These are phyloP conservation scores for Neurospora sp. DNA, from an alignment of 2,329 filamentous ascomycete species.

Conservation along the genomic window DNA sequence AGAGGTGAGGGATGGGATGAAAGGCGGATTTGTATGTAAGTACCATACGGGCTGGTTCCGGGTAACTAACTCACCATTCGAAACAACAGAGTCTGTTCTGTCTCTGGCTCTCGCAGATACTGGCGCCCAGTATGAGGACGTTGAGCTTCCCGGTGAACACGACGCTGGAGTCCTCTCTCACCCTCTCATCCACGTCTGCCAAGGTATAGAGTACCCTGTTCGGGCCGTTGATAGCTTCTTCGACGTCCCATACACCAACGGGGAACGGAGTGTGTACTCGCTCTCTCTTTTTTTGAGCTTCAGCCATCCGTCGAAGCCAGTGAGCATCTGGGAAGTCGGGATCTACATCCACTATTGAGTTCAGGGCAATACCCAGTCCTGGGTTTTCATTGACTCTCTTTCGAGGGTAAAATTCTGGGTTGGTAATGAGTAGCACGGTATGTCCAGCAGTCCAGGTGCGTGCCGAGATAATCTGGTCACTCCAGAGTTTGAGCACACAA, in stretches of 20 bases:
- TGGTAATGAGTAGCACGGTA: slow-evolving; percentile 40
- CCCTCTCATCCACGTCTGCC: slow-evolving; percentile 32
- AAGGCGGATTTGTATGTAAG: background rate
- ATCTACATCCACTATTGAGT: slow-evolving; percentile 44
- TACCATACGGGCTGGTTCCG: background rate
- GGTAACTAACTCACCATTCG: slow-evolving; percentile 26
- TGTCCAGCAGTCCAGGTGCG: slow-evolving; percentile 34
- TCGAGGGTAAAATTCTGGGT: slow-evolving; percentile 21
- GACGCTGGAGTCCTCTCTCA: slow-evolving; percentile 21
- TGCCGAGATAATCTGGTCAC: slow-evolving; percentile 34
- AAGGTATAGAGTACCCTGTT: slow-evolving; percentile 29
- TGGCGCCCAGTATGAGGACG: slow-evolving; percentile 23
- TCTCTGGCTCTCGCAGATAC: slow-evolving; percentile 21
- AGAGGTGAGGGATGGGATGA: background rate
- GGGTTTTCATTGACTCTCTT: slow-evolving; percentile 5
- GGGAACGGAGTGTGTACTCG: slow-evolving; percentile 40
- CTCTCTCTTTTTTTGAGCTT: slow-evolving; percentile 36
- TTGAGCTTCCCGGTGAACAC: slow-evolving; percentile 31
- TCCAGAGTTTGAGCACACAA: slow-evolving; percentile 44
- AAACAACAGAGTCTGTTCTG: slow-evolving; percentile 28
- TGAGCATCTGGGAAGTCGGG: slow-evolving; percentile 41
- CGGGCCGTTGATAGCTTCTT: slow-evolving; percentile 23
- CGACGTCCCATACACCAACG: slow-evolving; percentile 26
- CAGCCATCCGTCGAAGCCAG: slow-evolving; percentile 41
- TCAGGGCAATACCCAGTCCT: slow-evolving; percentile 25